Conservation (phyloP, 805 yeast genomes). For the Limtongia smithiae region DNA sequence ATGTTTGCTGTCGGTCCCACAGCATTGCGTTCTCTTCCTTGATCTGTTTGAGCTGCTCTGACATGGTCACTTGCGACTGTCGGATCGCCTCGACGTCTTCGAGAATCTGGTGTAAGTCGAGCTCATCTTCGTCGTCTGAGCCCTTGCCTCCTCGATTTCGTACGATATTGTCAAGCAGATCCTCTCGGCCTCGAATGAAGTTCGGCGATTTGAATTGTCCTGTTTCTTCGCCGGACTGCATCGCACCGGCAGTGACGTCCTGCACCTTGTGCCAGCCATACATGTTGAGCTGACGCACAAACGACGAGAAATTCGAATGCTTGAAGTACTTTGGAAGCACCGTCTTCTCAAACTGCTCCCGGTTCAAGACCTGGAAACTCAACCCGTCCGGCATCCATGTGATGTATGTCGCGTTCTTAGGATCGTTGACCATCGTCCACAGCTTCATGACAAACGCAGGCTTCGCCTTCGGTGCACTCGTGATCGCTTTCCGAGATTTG, state of each 20-base stretch:
- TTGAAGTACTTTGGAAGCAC: slow-evolving; percentile 90
- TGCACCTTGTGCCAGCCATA: slow-evolving; percentile 99
- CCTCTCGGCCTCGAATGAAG: slow-evolving; percentile 75
- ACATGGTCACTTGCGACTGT: slow-evolving; percentile 71
- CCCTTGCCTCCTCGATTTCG: slow-evolving; percentile 59
- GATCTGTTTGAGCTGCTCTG: slow-evolving; percentile 79
- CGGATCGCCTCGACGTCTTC: slow-evolving; percentile 73
- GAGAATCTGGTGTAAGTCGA: slow-evolving; percentile 52
- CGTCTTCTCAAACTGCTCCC: slow-evolving; percentile 77
- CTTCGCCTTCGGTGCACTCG: slow-evolving; percentile 39
- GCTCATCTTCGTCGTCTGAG: slow-evolving; percentile 42
- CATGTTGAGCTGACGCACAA: slow-evolving; percentile 95
- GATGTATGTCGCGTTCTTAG: slow-evolving; percentile 62
- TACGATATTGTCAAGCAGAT: slow-evolving; percentile 76
- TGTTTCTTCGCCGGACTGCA: slow-evolving; percentile 60
- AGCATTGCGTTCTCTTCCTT: slow-evolving; percentile 82
- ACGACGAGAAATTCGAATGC: slow-evolving; percentile 91
- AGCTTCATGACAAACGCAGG: slow-evolving; percentile 92
- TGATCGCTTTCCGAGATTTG: slow-evolving; percentile 30
- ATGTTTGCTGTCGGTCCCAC: slow-evolving; percentile 89
- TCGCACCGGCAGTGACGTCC: slow-evolving; percentile 68
- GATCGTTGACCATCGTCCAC: slow-evolving; percentile 94
- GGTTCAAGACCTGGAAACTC: slow-evolving; percentile 75
- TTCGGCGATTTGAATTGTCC: slow-evolving; percentile 86
- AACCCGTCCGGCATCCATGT: slow-evolving; percentile 84